These are phyloP conservation scores for Ploettnerulaceae sp. DNA, from an alignment of 2,329 filamentous ascomycete genomes.

Conservation along the genomic window DNA sequence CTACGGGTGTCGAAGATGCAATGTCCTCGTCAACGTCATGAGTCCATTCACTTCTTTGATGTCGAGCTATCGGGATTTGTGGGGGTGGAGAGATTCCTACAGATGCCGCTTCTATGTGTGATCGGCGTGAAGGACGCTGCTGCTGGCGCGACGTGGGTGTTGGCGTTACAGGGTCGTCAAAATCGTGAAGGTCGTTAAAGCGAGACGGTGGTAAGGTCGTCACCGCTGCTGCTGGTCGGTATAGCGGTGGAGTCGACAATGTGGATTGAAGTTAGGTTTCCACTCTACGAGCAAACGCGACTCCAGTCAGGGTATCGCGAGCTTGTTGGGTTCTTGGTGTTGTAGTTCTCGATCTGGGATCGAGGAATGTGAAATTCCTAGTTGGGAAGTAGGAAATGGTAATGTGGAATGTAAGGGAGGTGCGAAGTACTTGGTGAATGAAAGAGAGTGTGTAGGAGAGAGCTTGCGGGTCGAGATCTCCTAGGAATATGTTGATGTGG, in stretches of 20 bases:
- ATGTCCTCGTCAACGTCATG: conserved; percentile 31
- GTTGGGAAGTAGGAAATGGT: conserved; percentile 1
- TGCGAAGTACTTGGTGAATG: background rate
- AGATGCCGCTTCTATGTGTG: conserved; percentile 33
- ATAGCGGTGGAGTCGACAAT: conserved; percentile 28
- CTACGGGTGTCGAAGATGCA: conserved; percentile 25
- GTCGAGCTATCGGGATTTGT: conserved; percentile 22
- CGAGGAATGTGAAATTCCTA: conserved; percentile 8
- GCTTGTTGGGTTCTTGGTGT: conserved; percentile 1
- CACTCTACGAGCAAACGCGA: conserved; percentile 14
- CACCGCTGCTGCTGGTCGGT: conserved; percentile 29
- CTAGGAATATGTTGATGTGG: conserved; percentile 9
- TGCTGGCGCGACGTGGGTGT: conserved; percentile 31
- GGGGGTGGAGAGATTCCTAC: conserved; percentile 32
- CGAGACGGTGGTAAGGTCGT: conserved; percentile 26
- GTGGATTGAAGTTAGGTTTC: conserved; percentile 20
- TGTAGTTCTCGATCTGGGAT: conserved; percentile 5
- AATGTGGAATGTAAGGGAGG: conserved; percentile 3
- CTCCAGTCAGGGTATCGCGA: conserved; percentile 13
- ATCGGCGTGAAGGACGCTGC: conserved; percentile 24
- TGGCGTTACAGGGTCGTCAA: conserved; percentile 32
- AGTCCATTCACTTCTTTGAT: conserved; percentile 20
- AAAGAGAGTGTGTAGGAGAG: conserved; percentile 9
- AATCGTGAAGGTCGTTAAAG: conserved; percentile 35
- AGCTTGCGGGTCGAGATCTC: conserved; percentile 2